Evolutionary conservation across 495 filamentous ascomycete genomes (phyloP), one percentile per base, ranked within the genome.

Genomic region (Lepraria neglecta): DNA sequence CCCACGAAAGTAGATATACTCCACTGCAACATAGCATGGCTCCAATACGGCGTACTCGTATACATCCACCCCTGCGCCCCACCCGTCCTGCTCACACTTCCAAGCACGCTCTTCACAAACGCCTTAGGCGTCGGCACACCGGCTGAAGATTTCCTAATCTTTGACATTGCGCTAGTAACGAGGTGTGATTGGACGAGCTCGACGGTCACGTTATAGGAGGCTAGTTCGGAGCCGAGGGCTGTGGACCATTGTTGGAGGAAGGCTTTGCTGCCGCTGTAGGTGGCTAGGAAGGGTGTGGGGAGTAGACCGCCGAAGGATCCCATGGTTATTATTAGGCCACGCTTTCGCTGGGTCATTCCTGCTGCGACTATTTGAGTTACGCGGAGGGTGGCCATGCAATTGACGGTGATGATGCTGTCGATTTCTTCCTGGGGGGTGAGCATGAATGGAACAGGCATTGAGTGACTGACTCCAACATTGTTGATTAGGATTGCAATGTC

Each of bases 171-270:
- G 15, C 87, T 88, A 27, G 89, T 92, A 69, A 99, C 89, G 62
- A 99, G 83, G 74, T 99, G 92, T 64, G 86, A 88, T 65, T 97
- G 81, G 30, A 94, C 85, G 45, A 97, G 80, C 68, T 97, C 82
- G 45, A 96, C 92, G 47, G 87, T 84, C 33, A 99, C 84, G 58
- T 88, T 87, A 65, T 89, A 76, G 1, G 82, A 82, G 64, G 85
- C 84, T 28, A 97, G 80, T 74, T 99, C 95, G 12, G 88, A 79
- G 30, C 86, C 87, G 3, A 99, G 82, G 44, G 95, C 83, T 4
- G 84, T 85, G 50, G 90, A 96, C 95, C 95, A 99, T 71, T 95
- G 86, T 73, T 97, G 92, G 60, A 99, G 81, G 81, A 99, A 99
- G 28, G 95, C 92, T 78, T 99, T 99, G 82, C 84, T 89, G 59